phyloP scores from a whole-genome alignment of 2,329 filamentous ascomycete genomes.

The Ophiostoma novo-ulmi region DNA sequence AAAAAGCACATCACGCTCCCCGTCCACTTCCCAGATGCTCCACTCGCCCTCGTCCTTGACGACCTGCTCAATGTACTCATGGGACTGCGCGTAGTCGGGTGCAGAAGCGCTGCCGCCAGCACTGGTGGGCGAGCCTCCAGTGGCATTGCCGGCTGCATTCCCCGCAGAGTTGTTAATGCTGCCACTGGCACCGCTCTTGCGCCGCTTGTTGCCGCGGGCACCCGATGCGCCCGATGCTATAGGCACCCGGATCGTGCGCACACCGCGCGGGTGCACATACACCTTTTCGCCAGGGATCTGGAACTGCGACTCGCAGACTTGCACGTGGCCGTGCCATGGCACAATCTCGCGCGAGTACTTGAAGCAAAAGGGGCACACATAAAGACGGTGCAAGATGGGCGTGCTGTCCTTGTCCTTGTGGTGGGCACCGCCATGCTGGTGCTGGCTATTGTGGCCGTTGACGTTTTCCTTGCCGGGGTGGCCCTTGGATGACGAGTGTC shows the following conservation, averaged over 20 bases:
- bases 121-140: background rate
- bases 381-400: slow-evolving; percentile 61
- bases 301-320: slow-evolving; percentile 49
- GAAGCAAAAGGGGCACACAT: slow-evolving; percentile 90
- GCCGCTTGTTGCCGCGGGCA: background rate
- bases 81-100: background rate
- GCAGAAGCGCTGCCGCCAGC: slow-evolving; percentile 21
- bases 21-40: slow-evolving; percentile 89
- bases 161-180: slow-evolving; percentile 35
- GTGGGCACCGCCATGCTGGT: background rate
- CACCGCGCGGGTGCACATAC: slow-evolving; percentile 57
- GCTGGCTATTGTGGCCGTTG: background rate
- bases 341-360: slow-evolving; percentile 70
- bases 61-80: slow-evolving; percentile 39
- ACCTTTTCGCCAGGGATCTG: slow-evolving; percentile 63
- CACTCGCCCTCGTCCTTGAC: slow-evolving; percentile 63
- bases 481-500: slow-evolving; percentile 13
- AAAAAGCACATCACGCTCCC: slow-evolving; percentile 79
- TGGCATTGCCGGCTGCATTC: slow-evolving; percentile 20
- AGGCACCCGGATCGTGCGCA: slow-evolving; percentile 38
- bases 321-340: slow-evolving; percentile 54
- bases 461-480: slow-evolving; percentile 30
- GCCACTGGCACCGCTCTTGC: background rate
- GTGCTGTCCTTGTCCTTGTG: slow-evolving; percentile 33
- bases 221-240: slow-evolving; percentile 28